Conservation (phyloP, 1,139 yeast genomes). For the Kurtzmaniella quercitrusa region DNA sequence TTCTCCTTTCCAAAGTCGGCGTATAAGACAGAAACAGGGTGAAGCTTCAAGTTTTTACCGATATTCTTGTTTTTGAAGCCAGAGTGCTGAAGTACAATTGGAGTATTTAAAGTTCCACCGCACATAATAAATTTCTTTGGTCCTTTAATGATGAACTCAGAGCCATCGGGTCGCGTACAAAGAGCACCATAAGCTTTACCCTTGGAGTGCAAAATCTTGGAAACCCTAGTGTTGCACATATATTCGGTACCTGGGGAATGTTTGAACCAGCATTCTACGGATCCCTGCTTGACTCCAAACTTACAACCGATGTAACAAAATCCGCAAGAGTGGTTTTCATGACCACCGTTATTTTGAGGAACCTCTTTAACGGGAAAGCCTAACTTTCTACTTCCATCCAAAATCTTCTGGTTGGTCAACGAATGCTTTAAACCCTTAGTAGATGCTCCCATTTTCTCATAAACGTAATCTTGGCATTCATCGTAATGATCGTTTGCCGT, state of each 20-base stretch:
- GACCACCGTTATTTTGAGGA: slow-evolving; percentile 51
- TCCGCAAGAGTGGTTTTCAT: slow-evolving; percentile 46
- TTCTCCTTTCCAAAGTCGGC: slow-evolving; percentile 42
- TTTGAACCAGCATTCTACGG: slow-evolving; percentile 49
- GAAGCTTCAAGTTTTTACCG: slow-evolving; percentile 52
- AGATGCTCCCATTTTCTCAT: slow-evolving; percentile 49
- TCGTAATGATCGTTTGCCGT: slow-evolving; percentile 45
- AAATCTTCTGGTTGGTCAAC: slow-evolving; percentile 39
- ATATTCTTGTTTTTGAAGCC: slow-evolving; percentile 53
- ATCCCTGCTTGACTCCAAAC: slow-evolving; percentile 54
- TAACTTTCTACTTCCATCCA: slow-evolving; percentile 46
- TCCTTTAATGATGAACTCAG: slow-evolving; percentile 35
- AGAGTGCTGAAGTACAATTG: slow-evolving; percentile 46
- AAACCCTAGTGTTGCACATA: slow-evolving; percentile 46
- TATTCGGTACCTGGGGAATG: slow-evolving; percentile 51
- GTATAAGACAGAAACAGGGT: slow-evolving; percentile 42
- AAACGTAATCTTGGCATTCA: slow-evolving; percentile 45
- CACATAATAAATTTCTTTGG: slow-evolving; percentile 46
- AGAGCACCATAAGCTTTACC: slow-evolving; percentile 46
- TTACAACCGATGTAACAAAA: slow-evolving; percentile 53
- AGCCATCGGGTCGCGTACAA: slow-evolving; percentile 27
- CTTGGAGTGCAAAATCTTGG: slow-evolving; percentile 32
- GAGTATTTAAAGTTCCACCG: slow-evolving; percentile 54
- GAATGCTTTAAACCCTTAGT: slow-evolving; percentile 43
- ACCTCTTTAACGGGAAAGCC: slow-evolving; percentile 42